phyloP scores from a whole-genome alignment of 2,329 filamentous ascomycete species.

The Canariomyces notabilis region DNA sequence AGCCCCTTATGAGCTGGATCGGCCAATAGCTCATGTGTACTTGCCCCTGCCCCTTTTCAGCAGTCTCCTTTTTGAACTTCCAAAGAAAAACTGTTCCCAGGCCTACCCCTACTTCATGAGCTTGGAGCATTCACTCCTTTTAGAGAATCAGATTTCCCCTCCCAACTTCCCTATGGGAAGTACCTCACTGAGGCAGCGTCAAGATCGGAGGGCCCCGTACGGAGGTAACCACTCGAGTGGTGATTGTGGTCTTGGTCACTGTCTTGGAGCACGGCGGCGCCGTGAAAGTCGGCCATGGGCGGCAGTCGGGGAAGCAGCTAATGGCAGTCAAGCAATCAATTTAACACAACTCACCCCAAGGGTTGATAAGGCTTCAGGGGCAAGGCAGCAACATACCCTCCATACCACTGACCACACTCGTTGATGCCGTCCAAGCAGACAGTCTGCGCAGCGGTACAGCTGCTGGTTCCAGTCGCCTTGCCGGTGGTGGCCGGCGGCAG shows the following conservation, averaged over 20 bases:
- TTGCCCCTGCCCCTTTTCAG: too few relatives aligned
- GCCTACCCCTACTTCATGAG: too few relatives aligned
- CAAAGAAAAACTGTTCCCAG: too few relatives aligned
- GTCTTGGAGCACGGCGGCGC: slow-evolving; percentile 14
- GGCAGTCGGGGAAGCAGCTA: slow-evolving; percentile 21
- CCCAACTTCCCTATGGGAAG: not conserved
- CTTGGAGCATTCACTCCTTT: not conserved
- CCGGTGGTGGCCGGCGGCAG: not conserved
- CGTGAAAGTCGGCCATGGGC: slow-evolving; percentile 20
- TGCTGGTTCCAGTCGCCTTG: not conserved
- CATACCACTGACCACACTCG: slow-evolving; percentile 21
- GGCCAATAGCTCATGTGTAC: too few relatives aligned
- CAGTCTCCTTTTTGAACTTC: too few relatives aligned
- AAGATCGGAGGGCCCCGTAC: not conserved
- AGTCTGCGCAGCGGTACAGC: not conserved
- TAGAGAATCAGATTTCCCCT: too few relatives aligned
- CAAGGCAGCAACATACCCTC: slow-evolving; percentile 13
- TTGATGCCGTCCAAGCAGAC: slow-evolving; percentile 19
- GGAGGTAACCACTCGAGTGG: not conserved
- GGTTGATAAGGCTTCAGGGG: too few relatives aligned
- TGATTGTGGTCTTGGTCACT: not conserved
- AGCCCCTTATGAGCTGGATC: too few relatives aligned
- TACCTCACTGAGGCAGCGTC: not conserved
- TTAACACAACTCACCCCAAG: not conserved
- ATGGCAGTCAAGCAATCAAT: not conserved